phyloP scores from a whole-genome alignment of 75 land plant species.

The Picea sitchensis region DNA sequence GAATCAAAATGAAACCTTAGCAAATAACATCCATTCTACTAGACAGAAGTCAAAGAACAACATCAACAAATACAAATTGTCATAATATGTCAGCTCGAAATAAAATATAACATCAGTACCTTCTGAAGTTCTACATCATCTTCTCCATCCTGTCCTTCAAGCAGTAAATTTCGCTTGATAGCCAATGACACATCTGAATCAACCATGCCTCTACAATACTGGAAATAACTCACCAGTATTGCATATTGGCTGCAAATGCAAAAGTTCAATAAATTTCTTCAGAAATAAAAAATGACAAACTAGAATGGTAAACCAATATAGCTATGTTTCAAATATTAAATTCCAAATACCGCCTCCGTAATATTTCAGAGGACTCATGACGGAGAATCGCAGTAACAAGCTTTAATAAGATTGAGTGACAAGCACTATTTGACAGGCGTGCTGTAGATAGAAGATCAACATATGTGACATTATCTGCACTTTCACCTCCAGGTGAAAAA shows the following conservation, averaged over 20 bases:
- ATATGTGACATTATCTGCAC: conserved; percentile 78
- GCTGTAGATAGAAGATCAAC: conserved; percentile 70
- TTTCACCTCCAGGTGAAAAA: conserved; percentile 57
- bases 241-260: conserved; percentile 76
- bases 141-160: conserved; percentile 77
- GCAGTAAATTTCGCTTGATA: conserved; percentile 54
- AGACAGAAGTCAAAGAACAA: not conserved
- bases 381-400: conserved; percentile 76
- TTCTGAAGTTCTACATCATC: conserved; percentile 68
- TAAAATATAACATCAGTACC: conserved; percentile 35
- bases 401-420: conserved; percentile 80
- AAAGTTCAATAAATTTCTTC: not conserved
- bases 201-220: conserved; percentile 81
- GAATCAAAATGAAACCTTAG: not conserved
- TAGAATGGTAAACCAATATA: not conserved
- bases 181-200: conserved; percentile 75
- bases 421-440: conserved; percentile 85
- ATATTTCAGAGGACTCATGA: conserved; percentile 74
- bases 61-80: conserved; percentile 5
- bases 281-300: not conserved
- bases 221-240: conserved; percentile 80
- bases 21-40: not conserved
- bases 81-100: not conserved
- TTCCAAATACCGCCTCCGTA: conserved; percentile 76
- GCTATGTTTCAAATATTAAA: not conserved